Evolutionary conservation across 2,329 filamentous ascomycete species (phyloP).

Genomic region (Talaromyces amestolkiae): DNA sequence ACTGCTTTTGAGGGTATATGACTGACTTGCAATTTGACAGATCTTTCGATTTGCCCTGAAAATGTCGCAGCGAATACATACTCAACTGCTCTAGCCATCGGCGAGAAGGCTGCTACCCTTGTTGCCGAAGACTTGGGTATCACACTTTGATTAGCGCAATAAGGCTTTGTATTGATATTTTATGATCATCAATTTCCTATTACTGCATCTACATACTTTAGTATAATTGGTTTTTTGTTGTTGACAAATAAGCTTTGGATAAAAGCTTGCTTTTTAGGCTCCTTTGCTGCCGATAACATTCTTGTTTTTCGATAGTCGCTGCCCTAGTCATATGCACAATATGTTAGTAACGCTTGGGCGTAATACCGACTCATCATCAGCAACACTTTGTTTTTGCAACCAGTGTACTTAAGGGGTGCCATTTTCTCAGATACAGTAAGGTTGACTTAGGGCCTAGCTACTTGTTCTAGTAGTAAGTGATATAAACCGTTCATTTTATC

Average conservation of each 20-base stretch:
- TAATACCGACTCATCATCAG: neutral
- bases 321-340: neutral
- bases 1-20: neutral
- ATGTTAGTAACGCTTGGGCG: neutral
- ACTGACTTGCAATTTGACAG: slow-evolving; percentile 9
- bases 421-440: no score
- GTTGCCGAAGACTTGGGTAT: neutral
- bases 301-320: neutral
- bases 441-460: no score
- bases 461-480: no score
- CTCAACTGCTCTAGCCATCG: slow-evolving; percentile 9
- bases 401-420: neutral
- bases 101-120: slow-evolving; percentile 11
- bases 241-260: neutral
- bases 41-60: slow-evolving; percentile 27
- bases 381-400: neutral
- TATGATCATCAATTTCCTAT: neutral
- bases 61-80: slow-evolving; percentile 15
- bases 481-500: no score
- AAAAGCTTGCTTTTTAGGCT: neutral
- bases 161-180: neutral
- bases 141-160: neutral
- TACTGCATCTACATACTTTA: neutral
- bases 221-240: neutral
- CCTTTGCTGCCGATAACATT: neutral